Evolutionary conservation across 306 rosid species (phyloP).

Genomic region (Prunus mume): DNA sequence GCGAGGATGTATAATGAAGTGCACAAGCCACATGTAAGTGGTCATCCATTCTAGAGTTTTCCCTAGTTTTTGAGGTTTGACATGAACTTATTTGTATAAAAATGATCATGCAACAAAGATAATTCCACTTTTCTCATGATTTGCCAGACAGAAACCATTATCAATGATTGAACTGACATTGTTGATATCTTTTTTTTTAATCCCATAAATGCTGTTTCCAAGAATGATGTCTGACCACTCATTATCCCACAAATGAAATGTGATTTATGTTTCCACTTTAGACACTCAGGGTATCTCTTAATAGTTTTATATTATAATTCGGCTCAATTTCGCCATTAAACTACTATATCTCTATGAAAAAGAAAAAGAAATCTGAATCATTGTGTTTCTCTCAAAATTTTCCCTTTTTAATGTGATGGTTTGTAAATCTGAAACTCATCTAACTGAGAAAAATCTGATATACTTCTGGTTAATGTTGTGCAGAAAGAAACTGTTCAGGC

Average conservation of each 20-base stretch:
- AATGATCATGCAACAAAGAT: not conserved
- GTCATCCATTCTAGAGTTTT: conserved; percentile 20
- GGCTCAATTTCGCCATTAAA: not conserved
- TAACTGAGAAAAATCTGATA: not conserved
- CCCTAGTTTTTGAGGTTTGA: conserved; percentile 13
- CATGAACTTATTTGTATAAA: conserved; percentile 13
- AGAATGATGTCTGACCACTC: not conserved
- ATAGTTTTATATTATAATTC: not conserved
- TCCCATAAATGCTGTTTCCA: not conserved
- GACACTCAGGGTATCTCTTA: not conserved
- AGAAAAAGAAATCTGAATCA: not conserved
- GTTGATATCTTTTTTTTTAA: not conserved
- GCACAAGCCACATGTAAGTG: conserved; percentile 56
- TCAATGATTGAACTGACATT: not conserved
- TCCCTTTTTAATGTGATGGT: not conserved
- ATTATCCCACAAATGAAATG: not conserved
- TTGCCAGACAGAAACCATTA: not conserved
- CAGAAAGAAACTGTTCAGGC: conserved; percentile 63
- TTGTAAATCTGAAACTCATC: not conserved
- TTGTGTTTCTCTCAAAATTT: not conserved
- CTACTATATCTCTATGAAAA: not conserved
- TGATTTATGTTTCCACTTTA: not conserved
- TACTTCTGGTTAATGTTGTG: conserved; percentile 31
- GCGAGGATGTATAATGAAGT: conserved; percentile 62
- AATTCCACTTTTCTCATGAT: not conserved